A percentile compares a stretch with the other conserved stretches of the same genome.
Conservation (phyloP, 2,329 filamentous ascomycete species). For the Coniochaeta ligniaria region DNA sequence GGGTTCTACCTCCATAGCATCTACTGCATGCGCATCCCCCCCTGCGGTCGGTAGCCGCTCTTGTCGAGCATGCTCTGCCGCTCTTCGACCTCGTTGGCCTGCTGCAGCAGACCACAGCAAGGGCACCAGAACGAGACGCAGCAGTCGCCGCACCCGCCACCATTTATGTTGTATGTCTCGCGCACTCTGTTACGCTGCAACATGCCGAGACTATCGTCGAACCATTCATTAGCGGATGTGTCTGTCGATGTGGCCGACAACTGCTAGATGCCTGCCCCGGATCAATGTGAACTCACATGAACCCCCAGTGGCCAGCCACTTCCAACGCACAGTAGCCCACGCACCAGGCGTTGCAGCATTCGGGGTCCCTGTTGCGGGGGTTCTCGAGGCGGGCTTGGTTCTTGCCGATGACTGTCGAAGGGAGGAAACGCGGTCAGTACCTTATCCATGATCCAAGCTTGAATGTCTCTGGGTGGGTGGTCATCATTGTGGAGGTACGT, state of each 20-base stretch:
- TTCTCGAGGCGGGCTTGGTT: slow-evolving; percentile 20
- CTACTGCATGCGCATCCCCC: neutral
- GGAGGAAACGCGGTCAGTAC: too few relatives aligned
- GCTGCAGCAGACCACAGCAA: slow-evolving; percentile 38
- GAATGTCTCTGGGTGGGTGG: too few relatives aligned
- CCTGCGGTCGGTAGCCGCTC: slow-evolving; percentile 3
- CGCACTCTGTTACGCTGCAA: slow-evolving; percentile 35
- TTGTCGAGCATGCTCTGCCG: slow-evolving; percentile 3
- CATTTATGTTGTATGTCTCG: slow-evolving; percentile 34
- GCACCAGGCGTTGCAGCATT: slow-evolving; percentile 13
- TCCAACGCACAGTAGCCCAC: slow-evolving; percentile 9
- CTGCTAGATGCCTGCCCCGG: too few relatives aligned
- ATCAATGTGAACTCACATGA: slow-evolving; percentile 17
- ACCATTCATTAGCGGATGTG: slow-evolving; percentile 5
- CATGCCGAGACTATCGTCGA: slow-evolving; percentile 29
- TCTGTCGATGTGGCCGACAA: too few relatives aligned
- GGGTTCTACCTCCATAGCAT: neutral
- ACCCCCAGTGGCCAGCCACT: slow-evolving; percentile 19
- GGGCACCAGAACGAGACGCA: slow-evolving; percentile 34
- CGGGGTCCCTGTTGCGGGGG: slow-evolving; percentile 18
- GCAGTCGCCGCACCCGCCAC: slow-evolving; percentile 32
- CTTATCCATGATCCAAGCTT: too few relatives aligned
- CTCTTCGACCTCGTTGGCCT: slow-evolving; percentile 22
- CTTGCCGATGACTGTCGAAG: slow-evolving; percentile 19
- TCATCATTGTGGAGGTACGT: neutral